Evolutionary conservation across 345 rosid species (phyloP).

Genomic region (Pseudoturritis turrita): DNA sequence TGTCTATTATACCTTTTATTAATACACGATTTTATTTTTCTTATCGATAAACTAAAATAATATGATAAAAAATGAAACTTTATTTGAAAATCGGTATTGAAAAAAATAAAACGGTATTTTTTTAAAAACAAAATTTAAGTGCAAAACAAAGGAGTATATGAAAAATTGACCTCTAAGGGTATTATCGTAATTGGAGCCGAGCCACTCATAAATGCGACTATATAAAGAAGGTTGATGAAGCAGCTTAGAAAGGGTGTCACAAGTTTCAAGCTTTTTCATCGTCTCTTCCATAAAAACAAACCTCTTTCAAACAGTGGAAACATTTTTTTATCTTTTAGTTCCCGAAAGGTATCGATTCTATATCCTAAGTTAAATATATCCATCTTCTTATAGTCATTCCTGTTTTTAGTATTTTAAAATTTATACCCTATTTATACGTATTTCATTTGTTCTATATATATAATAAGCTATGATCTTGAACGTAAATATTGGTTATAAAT

Average conservation of each 20-base stretch:
- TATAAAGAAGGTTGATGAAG: slow-evolving; percentile 29
- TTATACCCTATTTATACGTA: background rate
- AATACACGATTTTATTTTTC: too few relatives aligned
- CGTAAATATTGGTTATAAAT: background rate
- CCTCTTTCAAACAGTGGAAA: slow-evolving; percentile 16
- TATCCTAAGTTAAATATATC: background rate
- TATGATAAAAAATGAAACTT: too few relatives aligned
- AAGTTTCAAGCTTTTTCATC: slow-evolving; percentile 27
- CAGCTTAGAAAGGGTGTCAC: slow-evolving; percentile 26
- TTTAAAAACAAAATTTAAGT: too few relatives aligned
- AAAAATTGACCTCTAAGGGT: slow-evolving; percentile 25
- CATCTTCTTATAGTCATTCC: slow-evolving; percentile 20
- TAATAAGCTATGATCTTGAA: background rate
- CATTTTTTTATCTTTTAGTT: slow-evolving; percentile 23
- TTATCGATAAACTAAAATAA: too few relatives aligned
- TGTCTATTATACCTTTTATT: too few relatives aligned
- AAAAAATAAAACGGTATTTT: too few relatives aligned
- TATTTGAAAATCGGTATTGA: too few relatives aligned
- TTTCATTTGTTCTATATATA: background rate
- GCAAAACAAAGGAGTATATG: background rate
- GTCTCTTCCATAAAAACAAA: slow-evolving; percentile 23
- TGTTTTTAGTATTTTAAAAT: background rate
- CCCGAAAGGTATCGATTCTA: slow-evolving; percentile 24
- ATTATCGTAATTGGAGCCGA: slow-evolving; percentile 15
- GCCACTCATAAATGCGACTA: slow-evolving; percentile 29